Evolutionary conservation across 179 eudicot species (phyloP).

Genomic region (Carnegiea gigantea): DNA sequence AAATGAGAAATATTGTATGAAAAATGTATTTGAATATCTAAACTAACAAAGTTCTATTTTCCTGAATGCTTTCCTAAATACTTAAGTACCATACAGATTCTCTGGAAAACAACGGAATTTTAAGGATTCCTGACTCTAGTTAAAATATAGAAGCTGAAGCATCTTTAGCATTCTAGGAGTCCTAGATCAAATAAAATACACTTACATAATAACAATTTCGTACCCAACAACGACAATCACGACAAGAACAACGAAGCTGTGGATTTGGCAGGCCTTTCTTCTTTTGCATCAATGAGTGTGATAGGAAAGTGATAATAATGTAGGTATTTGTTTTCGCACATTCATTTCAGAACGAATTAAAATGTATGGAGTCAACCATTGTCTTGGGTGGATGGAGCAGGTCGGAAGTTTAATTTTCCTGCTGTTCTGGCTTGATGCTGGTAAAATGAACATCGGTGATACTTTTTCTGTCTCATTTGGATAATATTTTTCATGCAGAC

Average conservation of each 20-base stretch:
- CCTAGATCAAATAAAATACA: neutral
- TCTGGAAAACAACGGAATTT: neutral
- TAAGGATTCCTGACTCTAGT: neutral
- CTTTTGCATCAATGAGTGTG: neutral
- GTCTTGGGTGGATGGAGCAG: neutral
- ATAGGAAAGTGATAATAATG: neutral
- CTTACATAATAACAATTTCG: neutral
- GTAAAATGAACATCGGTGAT: neutral
- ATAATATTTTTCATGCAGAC: constrained; percentile 47
- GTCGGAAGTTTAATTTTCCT: neutral
- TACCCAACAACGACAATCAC: too few relatives aligned
- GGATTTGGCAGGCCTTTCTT: neutral
- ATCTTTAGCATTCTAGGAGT: neutral
- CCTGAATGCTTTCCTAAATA: neutral
- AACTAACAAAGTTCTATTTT: neutral
- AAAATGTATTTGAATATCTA: neutral
- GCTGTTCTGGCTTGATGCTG: neutral
- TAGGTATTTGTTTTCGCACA: neutral
- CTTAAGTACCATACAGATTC: neutral
- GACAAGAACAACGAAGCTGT: neutral
- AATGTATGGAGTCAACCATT: neutral
- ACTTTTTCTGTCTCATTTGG: constrained; percentile 17
- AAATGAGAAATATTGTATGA: neutral
- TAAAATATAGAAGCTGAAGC: neutral
- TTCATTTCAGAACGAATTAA: neutral